A percentile compares a stretch with the other conserved stretches of the same genome.
These are phyloP conservation scores for Starmera dryadoides DNA, from an alignment of 805 yeast species.

Conservation along the genomic window DNA sequence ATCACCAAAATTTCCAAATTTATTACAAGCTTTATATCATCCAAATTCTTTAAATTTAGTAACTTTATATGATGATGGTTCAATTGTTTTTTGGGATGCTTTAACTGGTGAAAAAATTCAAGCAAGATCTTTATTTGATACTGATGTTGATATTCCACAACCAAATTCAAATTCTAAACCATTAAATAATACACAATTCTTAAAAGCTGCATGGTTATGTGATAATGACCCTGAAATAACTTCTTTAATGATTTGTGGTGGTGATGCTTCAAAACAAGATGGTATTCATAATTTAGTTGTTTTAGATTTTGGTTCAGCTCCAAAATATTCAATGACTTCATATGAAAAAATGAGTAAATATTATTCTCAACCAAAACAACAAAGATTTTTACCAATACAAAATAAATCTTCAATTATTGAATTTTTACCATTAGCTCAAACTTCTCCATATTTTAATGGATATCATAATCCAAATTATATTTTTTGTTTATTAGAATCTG, in stretches of 20 bases:
- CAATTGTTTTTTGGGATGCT: slow-evolving; percentile 91
- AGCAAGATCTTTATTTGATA: slow-evolving; percentile 66
- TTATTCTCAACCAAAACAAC: slow-evolving; percentile 55
- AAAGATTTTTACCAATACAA: slow-evolving; percentile 48
- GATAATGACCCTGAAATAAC: slow-evolving; percentile 77
- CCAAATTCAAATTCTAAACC: slow-evolving; percentile 7
- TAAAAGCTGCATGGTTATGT: slow-evolving; percentile 69
- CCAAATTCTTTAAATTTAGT: slow-evolving; percentile 87
- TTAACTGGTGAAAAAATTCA: slow-evolving; percentile 64
- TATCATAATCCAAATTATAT: slow-evolving; percentile 68
- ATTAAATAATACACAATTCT: slow-evolving; percentile 30
- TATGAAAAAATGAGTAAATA: slow-evolving; percentile 76
- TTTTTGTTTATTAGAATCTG: slow-evolving; percentile 51
- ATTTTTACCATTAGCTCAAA: slow-evolving; percentile 46
- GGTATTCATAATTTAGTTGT: slow-evolving; percentile 41
- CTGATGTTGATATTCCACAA: slow-evolving; percentile 51
- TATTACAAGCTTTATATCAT: slow-evolving; percentile 64
- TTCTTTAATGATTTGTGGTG: slow-evolving; percentile 63
- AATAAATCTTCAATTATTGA: slow-evolving; percentile 35
- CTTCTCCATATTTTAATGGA: slow-evolving; percentile 75
- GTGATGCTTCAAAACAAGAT: slow-evolving; percentile 37
- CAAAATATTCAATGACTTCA: slow-evolving; percentile 73
- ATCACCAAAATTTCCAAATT: slow-evolving; percentile 31
- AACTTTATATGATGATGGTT: slow-evolving; percentile 75
- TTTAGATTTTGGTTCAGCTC: slow-evolving; percentile 74